Evolutionary conservation across 352 stramenopile species (phyloP).

Genomic region (Pythium coloratum): DNA sequence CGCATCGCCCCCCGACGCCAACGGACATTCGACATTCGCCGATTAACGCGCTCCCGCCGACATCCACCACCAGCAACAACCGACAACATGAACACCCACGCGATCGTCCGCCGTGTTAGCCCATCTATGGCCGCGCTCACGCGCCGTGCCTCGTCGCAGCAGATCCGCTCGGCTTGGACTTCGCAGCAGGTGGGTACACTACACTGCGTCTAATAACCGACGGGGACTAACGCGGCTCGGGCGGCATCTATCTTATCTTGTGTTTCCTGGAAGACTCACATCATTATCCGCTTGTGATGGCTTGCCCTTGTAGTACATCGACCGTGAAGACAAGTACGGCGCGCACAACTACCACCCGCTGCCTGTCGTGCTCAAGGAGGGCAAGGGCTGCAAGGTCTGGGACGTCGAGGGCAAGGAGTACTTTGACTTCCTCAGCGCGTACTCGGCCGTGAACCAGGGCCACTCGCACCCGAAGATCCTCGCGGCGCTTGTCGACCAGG

Average conservation of each 20-base stretch:
- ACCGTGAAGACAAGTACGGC: constrained; percentile 91
- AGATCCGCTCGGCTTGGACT: constrained; percentile 26
- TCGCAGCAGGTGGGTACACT: constrained; percentile 31
- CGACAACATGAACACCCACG: constrained; percentile 15
- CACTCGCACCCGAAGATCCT: constrained; percentile 99
- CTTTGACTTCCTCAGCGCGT: constrained; percentile 97
- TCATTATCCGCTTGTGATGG: neutral
- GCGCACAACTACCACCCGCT: constrained; percentile 99
- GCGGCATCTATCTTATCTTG: constrained; percentile 4
- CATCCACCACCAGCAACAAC: neutral
- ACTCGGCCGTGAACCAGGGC: constrained; percentile 87
- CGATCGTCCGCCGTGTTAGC: constrained; percentile 6
- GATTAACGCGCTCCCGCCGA: neutral
- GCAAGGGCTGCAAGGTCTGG: constrained; percentile 93
- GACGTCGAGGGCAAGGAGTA: constrained; percentile 97
- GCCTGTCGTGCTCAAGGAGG: constrained; percentile 94
- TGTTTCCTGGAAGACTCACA: neutral
- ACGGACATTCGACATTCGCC: neutral
- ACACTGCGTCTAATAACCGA: neutral
- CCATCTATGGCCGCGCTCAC: constrained; percentile 3
- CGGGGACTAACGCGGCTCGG: neutral
- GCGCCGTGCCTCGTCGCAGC: constrained; percentile 18
- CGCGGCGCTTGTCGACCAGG: constrained; percentile 92
- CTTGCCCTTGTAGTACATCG: constrained; percentile 74
- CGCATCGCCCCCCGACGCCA: neutral